Evolutionary conservation across 2,329 filamentous ascomycete species (phyloP), one percentile per base, ranked within the genome.

Genomic region (Coniochaeta prunicola): DNA sequence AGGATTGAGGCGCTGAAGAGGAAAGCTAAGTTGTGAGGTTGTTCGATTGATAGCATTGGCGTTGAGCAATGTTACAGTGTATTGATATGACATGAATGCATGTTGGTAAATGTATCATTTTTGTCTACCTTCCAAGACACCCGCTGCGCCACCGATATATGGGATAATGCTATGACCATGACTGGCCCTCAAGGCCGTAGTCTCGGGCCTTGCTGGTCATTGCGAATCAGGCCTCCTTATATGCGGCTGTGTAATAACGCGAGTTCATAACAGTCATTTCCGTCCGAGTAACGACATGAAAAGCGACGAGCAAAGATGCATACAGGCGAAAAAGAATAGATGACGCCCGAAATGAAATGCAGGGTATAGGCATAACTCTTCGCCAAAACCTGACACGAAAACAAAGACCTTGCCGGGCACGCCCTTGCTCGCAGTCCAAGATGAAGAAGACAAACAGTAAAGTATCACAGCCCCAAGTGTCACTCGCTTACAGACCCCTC

Each of bases 1-100:
- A 73, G 74, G 64, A 80, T 83, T 57, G 75, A 77, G 60, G 74
- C 77, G 64, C 79, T 80, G 73, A 79, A 79, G 73, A 67, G 59
- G 50, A 62, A 71, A 65, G 69, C 75, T 4, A 79, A 76, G 66
- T 65, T 78, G 66, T 77, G 21, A 56, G 54, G 3, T 10, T 13
- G 15, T 31, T n/a, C n/a, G n/a, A n/a, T n/a, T n/a, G n/a, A n/a
- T n/a, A 9, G 9, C 17, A n/a, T 48, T 48, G 8, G 40, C 33
- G 33, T 34, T 34, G 33, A 34, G 33, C 15, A 15, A 34, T 8
- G 8, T 17, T 15, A 38, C 34, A n/a, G n/a, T n/a, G 55, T 31
- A 30, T 38, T 38, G 17, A 17, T n/a, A 38, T 17, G 36, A 38
- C 19, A 4, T n/a, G 15, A 17, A 15, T 17, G 36, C 33, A 9